Base-by-base conservation (phyloP, 129 eudicot species). In the Chrysanthemum seticuspe region DNA sequence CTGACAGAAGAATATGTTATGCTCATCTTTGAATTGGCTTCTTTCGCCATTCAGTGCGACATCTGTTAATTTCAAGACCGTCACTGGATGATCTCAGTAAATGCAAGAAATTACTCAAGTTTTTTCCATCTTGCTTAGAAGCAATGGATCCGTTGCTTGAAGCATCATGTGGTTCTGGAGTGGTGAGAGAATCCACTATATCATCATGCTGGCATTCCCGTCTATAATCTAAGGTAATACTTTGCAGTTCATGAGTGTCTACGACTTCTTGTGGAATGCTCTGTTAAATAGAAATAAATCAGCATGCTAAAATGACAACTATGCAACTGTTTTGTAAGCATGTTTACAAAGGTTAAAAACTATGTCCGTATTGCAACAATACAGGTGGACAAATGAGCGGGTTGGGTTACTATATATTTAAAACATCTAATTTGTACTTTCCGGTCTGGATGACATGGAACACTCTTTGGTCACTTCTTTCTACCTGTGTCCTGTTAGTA, bases 151-250 rank as follows among this genome's bases (percentile, higher is more conserved):
- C 91, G 58, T 83, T 83, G 40, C 72, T 74, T 64, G 84, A 82
- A 14, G 67, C 81, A 52, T 66, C 80, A 1, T 68, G 65, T 34
- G 71, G 45, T 71, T 88, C 96, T 0, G 76, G 80, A n/a, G 84
- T 84, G 29, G 97, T 88, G 73, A 91, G 92, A 59, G 97, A 91
- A 79, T 88, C 96, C 16, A 91, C 96, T 0, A 91, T 58, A 21
- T 91, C 96, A 58, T 87, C 90, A 10, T 83, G 92, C 76, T 83
- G 93, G 72, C 96, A 91, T 78, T 91, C 96, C 12, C 91, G 90
- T 70, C 87, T 83, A 65, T 86, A 91, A 58, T 91, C 97, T 72
- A 91, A 75, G 31, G 97, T 91, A 13, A 91, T 88, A 13, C 80
- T 81, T 80, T 89, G 80, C 80, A 91, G 84, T 75, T 91, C 96